Base-by-base conservation (phyloP, 2,329 filamentous ascomycete species). In the Bipolaris cookei region DNA sequence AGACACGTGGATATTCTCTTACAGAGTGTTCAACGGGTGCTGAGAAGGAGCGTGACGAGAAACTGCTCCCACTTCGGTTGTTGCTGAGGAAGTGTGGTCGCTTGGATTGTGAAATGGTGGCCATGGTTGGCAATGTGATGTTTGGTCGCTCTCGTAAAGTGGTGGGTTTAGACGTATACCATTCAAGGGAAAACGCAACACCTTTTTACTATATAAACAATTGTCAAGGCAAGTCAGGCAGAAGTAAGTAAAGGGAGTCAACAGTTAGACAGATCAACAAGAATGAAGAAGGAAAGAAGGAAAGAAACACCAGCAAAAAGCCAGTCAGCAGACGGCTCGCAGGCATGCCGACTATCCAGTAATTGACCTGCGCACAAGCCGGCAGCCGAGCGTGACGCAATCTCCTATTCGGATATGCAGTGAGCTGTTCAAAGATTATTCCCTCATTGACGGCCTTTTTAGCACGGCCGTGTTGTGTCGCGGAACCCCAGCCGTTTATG, bases 381-480 rank as follows among this genome's bases (percentile, higher is more conserved):
- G 47, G 35, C 50, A 56, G 34, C 56, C 56, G 20, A 43, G 54
- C 44, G 54, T 58, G 58, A 58, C 58, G 54, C 54, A 60, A 54
- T 46, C 45, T 30, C 46, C 35, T 41, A 39, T 56, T 57, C 39
- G 45, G 28, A 54, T 37, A 42, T 50, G 49, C 50, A 57, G 57
- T n/a, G 18, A 20, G 28, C 41, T 34, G 16, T 32, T 21, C 30
- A 25, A 20, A 16, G 23, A 18, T 53, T 37, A 53, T 54, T 30
- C 42, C 30, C 23, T 54, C 49, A 43, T 16, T 10, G 34, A 44
- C 34, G 23, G 44, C 21, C 45, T 30, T 32, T 48, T 37, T 30
- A 16, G 44, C 23, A 25, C 38, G 18, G 11, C 16, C 20, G 23
- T n/a, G 44, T 41, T 38, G 38, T 54, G 44, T 54, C 32, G 23